Base-by-base conservation (phyloP, 1,139 yeast genomes). In the Suhomyces chickasaworum region DNA sequence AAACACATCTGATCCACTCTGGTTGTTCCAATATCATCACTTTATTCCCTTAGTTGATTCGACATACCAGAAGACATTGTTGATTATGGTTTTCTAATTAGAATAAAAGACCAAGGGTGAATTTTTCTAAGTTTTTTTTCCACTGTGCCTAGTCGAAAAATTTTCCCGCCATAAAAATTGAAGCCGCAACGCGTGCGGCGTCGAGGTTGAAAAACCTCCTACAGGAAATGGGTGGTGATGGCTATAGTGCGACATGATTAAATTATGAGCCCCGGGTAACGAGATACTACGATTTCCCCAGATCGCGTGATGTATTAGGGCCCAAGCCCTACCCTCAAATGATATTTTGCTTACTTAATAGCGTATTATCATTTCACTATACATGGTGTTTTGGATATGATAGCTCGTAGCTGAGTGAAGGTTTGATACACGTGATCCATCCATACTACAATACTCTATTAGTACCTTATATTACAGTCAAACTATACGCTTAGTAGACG, bases 401-500 rank as follows among this genome's bases (percentile, higher is more conserved):
- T n/a, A n/a, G n/a, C n/a, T n/a, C n/a, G n/a, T n/a, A n/a, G n/a
- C n/a, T n/a, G n/a, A n/a, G n/a, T n/a, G n/a, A n/a, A n/a, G n/a
- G n/a, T n/a, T n/a, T n/a, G n/a, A n/a, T n/a, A n/a, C 30, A 13
- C 29, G 38, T 35, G 30, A 5, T 7, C 3, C 20, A 9, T 7
- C 37, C 21, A 25, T 21, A 9, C 30, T 37, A 37, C 44, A 41
- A 9, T 9, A n/a, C 21, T 33, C 39, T 43, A 37, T 38, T 22
- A 39, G 35, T 34, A 39, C 34, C 43, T 42, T 46, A 46, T 46
- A 46, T 46, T 46, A 46, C 49, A 46, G 46, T 42, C 45, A 37
- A 15, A 43, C 42, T 46, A 46, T 41, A 46, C 41, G 48, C 44
- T 53, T 54, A 56, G 82, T 91, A 91, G 59, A 91, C 97, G 76